phyloP scores from a whole-genome alignment of 148 eudicot genomes.

The Diospyros kaki region DNA sequence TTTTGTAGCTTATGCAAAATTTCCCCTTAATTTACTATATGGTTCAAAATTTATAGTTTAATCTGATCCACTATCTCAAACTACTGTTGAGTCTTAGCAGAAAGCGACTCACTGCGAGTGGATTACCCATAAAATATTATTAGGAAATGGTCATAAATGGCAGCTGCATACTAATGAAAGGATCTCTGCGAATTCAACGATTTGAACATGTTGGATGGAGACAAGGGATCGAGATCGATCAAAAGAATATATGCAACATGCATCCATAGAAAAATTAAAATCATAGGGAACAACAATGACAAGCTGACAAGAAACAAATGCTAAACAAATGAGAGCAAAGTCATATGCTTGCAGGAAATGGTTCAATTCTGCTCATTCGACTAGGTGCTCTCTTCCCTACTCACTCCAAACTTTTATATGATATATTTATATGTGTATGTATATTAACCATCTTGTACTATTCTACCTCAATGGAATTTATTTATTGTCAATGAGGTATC shows the following conservation, averaged over 20 bases:
- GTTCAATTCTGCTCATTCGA: conserved; percentile 2
- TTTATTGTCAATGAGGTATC: conserved; percentile 9
- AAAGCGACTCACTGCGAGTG: not conserved
- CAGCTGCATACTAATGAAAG: not conserved
- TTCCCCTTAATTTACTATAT: too few species aligned
- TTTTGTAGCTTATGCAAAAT: too few species aligned
- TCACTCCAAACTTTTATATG: conserved; percentile 6
- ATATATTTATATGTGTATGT: too few species aligned
- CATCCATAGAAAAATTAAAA: not conserved
- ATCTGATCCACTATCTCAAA: too few species aligned
- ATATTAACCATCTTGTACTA: not conserved
- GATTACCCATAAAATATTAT: not conserved
- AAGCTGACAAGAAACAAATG: conserved; percentile 13
- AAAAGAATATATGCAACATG: conserved; percentile 7
- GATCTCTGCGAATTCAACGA: conserved; percentile 14
- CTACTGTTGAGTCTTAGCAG: not conserved
- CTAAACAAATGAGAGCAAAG: conserved; percentile 10
- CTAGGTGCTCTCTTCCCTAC: not conserved
- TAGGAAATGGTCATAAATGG: not conserved
- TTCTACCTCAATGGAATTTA: not conserved
- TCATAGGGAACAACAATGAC: conserved; percentile 10
- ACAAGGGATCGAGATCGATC: not conserved
- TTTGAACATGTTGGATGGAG: not conserved
- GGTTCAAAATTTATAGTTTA: too few species aligned
- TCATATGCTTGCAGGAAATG: conserved; percentile 7